Evolutionary conservation across 768 basidiomycete genomes (phyloP), one percentile per base, ranked within the genome.

Genomic region (Nidularia sp.): DNA sequence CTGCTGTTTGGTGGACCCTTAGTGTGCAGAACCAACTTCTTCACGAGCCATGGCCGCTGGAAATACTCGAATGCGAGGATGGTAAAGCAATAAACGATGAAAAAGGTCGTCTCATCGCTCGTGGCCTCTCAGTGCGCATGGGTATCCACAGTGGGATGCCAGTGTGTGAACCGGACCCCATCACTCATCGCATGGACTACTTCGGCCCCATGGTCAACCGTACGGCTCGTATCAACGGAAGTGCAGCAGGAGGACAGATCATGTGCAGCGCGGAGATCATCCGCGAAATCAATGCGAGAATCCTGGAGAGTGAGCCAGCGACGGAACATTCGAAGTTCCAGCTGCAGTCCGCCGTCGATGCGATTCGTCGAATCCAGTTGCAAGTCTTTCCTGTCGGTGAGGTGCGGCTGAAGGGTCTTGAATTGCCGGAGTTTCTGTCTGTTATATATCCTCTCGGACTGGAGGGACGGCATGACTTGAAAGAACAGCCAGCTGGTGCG

Each of bases 181-280:
- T 93, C 63, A 96, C 93, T 3, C 75, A 85, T 53, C 88, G 97
- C 44, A 98, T 99, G 96, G 96, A 98, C 66, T 98, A 98, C 69
- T 91, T 96, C 60, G 95, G 95, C 0, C 87, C 93, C 1, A 92
- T 97, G 84, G 93, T 96, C 58, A 98, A 98, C 68, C 89, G 94
- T 34, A 80, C 94, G 0, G 85, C 96, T 4, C 81, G 96, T 36
- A 90, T 99, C 60, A 82, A 77, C 54, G 84, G 86, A 18, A 80
- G 75, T 53, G 94, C 96, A 0, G 82, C 84, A 6, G 96, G 97
- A 4, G 97, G 97, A 0, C 93, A 98, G 66, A 91, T 98, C 63
- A 87, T 90, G 81, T 88, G 90, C 61, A 93, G 90, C 62, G 80
- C 84, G 2, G 93, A 96, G 52, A 85, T 95, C 57, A 77, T 93